Conservation (phyloP, 1,284 basidiomycete species). For the Cryptococcus sp. region DNA sequence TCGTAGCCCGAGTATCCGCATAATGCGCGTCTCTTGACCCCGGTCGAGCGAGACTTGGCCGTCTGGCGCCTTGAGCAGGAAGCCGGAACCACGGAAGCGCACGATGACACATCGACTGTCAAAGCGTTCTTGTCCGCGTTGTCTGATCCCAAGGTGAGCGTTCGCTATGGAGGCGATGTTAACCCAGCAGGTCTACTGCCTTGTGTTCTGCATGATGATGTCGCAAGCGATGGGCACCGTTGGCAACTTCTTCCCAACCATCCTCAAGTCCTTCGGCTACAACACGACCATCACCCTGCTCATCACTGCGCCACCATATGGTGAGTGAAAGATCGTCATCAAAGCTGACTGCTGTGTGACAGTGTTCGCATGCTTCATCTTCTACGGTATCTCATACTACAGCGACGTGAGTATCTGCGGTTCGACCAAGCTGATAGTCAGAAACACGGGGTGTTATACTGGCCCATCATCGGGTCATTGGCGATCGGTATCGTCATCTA, state of each 20-base stretch:
- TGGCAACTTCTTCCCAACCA: constrained; percentile 23
- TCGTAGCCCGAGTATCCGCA: constrained; percentile 30
- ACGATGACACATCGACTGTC: constrained; percentile 18
- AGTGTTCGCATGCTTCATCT: constrained; percentile 25
- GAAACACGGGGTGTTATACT: constrained; percentile 14
- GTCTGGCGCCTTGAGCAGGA: constrained; percentile 36
- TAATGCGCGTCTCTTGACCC: constrained; percentile 28
- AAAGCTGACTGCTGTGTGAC: not conserved
- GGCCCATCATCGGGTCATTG: constrained; percentile 15
- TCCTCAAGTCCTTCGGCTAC: constrained; percentile 38
- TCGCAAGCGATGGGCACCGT: constrained; percentile 20
- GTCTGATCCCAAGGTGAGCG: constrained; percentile 24
- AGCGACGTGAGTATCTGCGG: constrained; percentile 14
- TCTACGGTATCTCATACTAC: constrained; percentile 15
- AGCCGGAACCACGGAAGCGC: constrained; percentile 22
- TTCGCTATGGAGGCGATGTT: not conserved
- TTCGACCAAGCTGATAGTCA: not conserved
- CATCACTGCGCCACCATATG: constrained; percentile 37
- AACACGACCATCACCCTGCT: constrained; percentile 37
- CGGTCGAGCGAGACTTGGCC: constrained; percentile 28
- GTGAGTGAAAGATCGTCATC: not conserved
- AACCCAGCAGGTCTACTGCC: constrained; percentile 7
- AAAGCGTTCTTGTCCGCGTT: constrained; percentile 23
- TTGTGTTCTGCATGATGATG: constrained; percentile 20
- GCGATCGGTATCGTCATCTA: constrained; percentile 21